Evolutionary conservation across 1,284 basidiomycete genomes (phyloP).

Genomic region (Lentinula novae-zelandiae): DNA sequence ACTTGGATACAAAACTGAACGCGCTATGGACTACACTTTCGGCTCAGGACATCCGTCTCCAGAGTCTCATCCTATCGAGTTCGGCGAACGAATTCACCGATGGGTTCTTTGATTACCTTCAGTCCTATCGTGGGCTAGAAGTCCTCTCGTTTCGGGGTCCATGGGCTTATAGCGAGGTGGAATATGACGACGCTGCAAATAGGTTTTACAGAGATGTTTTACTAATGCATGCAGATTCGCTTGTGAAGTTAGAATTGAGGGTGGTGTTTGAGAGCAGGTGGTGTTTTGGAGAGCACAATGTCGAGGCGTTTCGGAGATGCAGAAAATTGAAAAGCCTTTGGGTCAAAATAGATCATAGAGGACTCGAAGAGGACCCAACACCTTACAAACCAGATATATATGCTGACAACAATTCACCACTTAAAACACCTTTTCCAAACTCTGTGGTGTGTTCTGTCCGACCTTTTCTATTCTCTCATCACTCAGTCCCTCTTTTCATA

Average conservation of each 20-base stretch:
- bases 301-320: neutral
- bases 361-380: neutral
- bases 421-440: neutral
- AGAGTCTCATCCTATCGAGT: neutral
- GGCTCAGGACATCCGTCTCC: neutral
- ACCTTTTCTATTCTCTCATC: neutral
- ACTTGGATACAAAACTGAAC: neutral
- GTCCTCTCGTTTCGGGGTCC: neutral
- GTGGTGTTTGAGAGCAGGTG: constrained; percentile 2
- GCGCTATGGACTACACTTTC: neutral
- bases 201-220: neutral
- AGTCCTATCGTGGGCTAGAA: constrained; percentile 2
- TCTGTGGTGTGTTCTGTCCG: neutral
- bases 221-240: neutral
- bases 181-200: neutral
- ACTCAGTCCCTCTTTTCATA: neutral
- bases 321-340: neutral
- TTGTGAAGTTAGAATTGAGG: neutral
- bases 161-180: neutral
- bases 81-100: neutral
- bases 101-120: neutral
- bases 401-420: neutral
- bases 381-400: neutral
- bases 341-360: neutral
- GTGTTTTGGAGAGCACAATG: constrained; percentile 2